Evolutionary conservation across 768 basidiomycete genomes (phyloP), one percentile per base, ranked within the genome.

Genomic region (Leccinum broughii): DNA sequence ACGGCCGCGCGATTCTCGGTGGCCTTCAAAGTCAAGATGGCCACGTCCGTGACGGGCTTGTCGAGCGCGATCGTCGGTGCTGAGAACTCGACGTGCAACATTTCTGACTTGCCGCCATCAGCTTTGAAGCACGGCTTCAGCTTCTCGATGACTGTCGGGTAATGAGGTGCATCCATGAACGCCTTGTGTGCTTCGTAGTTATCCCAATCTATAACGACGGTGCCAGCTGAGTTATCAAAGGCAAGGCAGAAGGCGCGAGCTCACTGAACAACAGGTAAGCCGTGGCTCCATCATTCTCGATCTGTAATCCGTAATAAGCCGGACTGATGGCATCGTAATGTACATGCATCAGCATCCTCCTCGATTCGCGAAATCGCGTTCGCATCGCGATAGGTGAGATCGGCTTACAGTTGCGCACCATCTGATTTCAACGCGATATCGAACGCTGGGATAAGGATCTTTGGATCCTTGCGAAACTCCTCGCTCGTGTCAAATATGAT

Each of bases 121-220:
- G 46, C 46, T 7, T 50, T 51, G 9, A 70, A 1, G 34, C 55
- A 34, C 14, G 59, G 60, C 14, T 30, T 46, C 41, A 70, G 60
- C 4, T 14, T 15, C 13, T 26, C 48, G 13, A 50, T 0, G 41
- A 73, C 24, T 3, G 2, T 35, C 7, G 37, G 4, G 30, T 68
- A 68, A 4, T 41, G 30, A 1, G 57, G 34, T 8, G 17, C 46
- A 3, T 62, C 24, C 1, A 66, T 63, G 34, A 68, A 0, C 0
- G 60, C 58, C 39, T 62, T 37, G 60, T 72, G 72, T n/a, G 61
- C 46, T 9, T 72, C 66, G 10, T 55, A 60, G 39, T 13, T 68
- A 13, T 70, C 72, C 70, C 70, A 72, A 55, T 74, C 72, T 74
- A 50, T 0, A 11, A 34, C 10, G 26, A 55, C 20, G 28, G 22